Evolutionary conservation across 176 grass and related monocot genomes (phyloP), one percentile per base, ranked within the genome.

Genomic region (Hyparrhenia diplandra): DNA sequence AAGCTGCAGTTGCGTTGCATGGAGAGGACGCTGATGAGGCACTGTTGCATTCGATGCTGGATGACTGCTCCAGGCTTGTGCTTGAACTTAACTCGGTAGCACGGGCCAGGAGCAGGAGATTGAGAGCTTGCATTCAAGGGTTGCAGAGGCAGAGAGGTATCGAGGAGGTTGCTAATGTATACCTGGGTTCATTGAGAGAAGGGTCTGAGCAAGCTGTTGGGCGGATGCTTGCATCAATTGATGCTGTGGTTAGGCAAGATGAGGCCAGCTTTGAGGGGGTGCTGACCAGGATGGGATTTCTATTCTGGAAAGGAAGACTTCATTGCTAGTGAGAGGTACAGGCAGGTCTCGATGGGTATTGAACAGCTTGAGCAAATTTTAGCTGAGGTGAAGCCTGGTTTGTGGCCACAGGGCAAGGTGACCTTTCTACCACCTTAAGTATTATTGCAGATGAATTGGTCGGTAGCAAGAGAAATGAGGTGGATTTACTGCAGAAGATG

Each of bases 401-500:
- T 74, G 75, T 67, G 49, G 55, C 69, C 40, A 82, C 51, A 31
- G 84, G 57, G 20, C 60, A 69, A 67, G 40, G 71, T 69, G 88
- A 85, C 60, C 78, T 75, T 29, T 55, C 75, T 76, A 82, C 55
- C 47, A 77, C 86, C 70, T 82, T 98, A 42, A 76, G 62, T 86
- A 43, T 83, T 32, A 79, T 83, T 82, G 79, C 36, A 41, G 76
- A 93, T 25, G 79, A 89, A 81, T 86, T 98, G 83, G 32, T 86
- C 64, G 83, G 80, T 64, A 90, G 88, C 88, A 98, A 98, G 84
- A 95, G 87, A 64, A 98, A 87, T 31, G 82, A 93, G 72, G 84
- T 76, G 46, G 24, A 82, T 93, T 76, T 91, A 79, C 81, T 81
- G 63, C 81, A 91, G 42, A 83, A 79, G 75, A 64, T 88, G 79